Percentiles rank a stretch among this genome's conserved stretches.
Evolutionary conservation across 2,329 filamentous ascomycete species (phyloP).

Genomic region (Trichoderma cornu-damae): DNA sequence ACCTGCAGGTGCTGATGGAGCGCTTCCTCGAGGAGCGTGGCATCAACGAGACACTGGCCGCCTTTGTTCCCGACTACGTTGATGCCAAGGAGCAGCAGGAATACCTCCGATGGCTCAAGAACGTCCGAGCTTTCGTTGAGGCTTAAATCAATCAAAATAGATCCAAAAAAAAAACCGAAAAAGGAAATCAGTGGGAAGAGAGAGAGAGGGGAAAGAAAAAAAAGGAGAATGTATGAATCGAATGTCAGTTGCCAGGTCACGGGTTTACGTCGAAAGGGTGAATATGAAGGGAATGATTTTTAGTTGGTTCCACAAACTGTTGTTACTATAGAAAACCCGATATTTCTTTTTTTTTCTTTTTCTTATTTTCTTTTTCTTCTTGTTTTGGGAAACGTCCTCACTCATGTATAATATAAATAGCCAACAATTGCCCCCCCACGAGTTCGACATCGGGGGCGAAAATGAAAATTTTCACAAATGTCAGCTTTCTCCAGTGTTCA

Average conservation of each 20-base stretch:
- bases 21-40: constrained; percentile 92
- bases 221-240: not conserved
- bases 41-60: constrained; percentile 76
- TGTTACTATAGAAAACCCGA: constrained; percentile 11
- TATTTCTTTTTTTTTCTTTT: not conserved
- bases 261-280: constrained; percentile 1
- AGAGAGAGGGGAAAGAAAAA: not conserved
- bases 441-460: constrained; percentile 4
- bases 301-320: not conserved
- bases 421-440: not conserved
- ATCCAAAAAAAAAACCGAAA: no score
- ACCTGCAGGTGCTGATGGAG: constrained; percentile 88
- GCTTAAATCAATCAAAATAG: constrained; percentile 43
- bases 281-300: constrained; percentile 5
- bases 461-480: not conserved
- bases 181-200: not conserved
- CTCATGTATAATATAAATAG: constrained; percentile 18
- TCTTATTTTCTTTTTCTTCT: not conserved
- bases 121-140: constrained; percentile 80
- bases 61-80: constrained; percentile 94
- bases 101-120: constrained; percentile 85
- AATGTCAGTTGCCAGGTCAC: not conserved
- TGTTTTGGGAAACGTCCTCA: constrained; percentile 19
- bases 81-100: constrained; percentile 98
- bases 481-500: not conserved